Evolutionary conservation across 106 monocot genomes (phyloP).

Genomic region (Hemerocallis citrina): DNA sequence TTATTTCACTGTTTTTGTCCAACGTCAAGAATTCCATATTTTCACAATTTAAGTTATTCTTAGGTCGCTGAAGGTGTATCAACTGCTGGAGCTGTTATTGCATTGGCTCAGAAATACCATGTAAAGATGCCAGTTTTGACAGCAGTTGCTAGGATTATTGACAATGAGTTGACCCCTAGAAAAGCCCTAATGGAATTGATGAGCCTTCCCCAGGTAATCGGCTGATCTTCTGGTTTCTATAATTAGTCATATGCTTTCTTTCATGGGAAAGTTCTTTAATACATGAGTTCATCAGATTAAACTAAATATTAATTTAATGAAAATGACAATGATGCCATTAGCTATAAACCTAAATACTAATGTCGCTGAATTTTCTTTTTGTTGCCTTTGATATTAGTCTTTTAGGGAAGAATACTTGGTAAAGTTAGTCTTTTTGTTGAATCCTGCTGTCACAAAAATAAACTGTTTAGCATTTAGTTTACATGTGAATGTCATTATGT

Average conservation of each 20-base stretch:
- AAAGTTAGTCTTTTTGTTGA: neutral
- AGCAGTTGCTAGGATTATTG: constrained; percentile 90
- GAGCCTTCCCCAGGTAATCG: constrained; percentile 85
- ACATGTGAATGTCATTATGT: too few species aligned
- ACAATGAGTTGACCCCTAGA: constrained; percentile 84
- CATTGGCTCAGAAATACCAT: constrained; percentile 86
- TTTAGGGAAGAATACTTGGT: neutral
- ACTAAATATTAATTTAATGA: neutral
- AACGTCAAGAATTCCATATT: neutral
- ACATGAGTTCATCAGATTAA: neutral
- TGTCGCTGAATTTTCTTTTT: neutral
- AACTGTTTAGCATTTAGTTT: too few species aligned
- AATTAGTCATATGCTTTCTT: neutral
- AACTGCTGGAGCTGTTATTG: constrained; percentile 96
- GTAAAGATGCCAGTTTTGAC: constrained; percentile 96
- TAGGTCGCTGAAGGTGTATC: constrained; percentile 99
- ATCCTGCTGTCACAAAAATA: too few species aligned
- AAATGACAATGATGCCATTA: neutral
- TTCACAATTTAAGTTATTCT: too few species aligned
- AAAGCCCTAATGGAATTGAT: constrained; percentile 94
- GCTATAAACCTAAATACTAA: too few species aligned
- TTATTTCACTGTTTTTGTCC: neutral
- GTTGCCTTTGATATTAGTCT: neutral
- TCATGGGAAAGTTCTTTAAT: too few species aligned
- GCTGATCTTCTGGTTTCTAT: neutral